Base-by-base conservation (phyloP, 2,329 filamentous ascomycete genomes). In the Trichoderma atrobrunneum region DNA sequence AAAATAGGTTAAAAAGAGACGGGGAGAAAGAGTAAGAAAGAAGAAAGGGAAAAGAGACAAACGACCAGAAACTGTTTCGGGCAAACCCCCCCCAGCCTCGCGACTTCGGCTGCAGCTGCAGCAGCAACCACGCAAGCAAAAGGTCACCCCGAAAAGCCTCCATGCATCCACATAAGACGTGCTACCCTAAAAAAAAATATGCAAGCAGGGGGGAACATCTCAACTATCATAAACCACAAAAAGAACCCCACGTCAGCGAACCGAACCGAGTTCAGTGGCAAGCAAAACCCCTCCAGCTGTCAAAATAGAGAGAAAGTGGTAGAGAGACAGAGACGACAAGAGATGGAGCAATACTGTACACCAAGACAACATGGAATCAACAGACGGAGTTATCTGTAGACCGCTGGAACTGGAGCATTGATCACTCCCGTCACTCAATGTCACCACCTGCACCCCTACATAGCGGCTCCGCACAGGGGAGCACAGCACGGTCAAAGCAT, bases 71-170 rank as follows among this genome's bases (percentile, higher is more conserved):
- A 32, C 43, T 21, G 39, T 32, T 30, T 64, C 61, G 39, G 61
- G 18, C 43, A 11, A 39, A 39, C 7, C 24, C 51, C 21, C 43
- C 67, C 67, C 67, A 70, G 67, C 67, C 67, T 70, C 67, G 67
- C 67, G 56, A 70, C 54, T 69, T 48, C 24, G 34, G 26, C 34
- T 21, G 34, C 48, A 56, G 63, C 48, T 21, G 34, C 48, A 56
- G 63, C 48, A 54, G 34, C 48, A 21, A 34, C n/a, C 32, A 56
- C 12, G 63, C n/a, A 57, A 21, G 16, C 48, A 64, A 34, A 34
- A 64, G 61, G 57, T 61, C 57, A 61, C 57, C 57, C 57, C 26
- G n/a, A 60, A 60, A 34, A 24, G 32, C 26, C 57, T 51, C 18
- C 56, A n/a, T 60, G 28, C 57, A 61, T 32, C 57, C 57, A 34